Base-by-base conservation (phyloP, 306 rosid genomes). In the Ammopiptanthus mongolicus region DNA sequence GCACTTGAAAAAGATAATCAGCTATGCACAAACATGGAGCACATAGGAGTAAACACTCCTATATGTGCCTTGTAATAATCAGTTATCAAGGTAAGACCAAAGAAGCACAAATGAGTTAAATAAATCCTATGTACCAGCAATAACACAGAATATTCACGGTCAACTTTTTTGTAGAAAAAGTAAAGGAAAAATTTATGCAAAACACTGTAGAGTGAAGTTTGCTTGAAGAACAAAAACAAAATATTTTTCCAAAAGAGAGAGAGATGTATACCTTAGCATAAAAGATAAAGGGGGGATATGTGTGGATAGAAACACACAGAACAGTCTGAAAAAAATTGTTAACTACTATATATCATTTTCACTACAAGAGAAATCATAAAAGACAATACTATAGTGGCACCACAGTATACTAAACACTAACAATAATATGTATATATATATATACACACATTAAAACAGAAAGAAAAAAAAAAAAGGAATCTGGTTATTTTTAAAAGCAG, bases 1-100 rank as follows among this genome's bases (percentile, higher is more conserved):
- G 85, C 86, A 86, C 75, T 77, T 57, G 75, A 81, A 71, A 80
- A 86, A 79, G 52, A 73, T 60, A 36, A 71, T 68, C 63, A 78
- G 74, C 83, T 66, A 62, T 78, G 80, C 81, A 81, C 37, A 69
- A 75, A 44, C 18, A 73, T 63, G 36, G 12, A 61, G 75, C 60
- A 78, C 53, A 80, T 71, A 69, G 29, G 10, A 42, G 34, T 53
- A 73, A 76, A 28, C 71, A 70, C 79, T 83, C 79, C 31, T 68
- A 46, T 66, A 22, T 64, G 56, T 67, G 73, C 83, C 82, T 55
- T 73, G 59, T 48, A 69, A 63, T 77, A 78, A 80, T 52, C 33
- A 83, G 29, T 53, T 80, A 74, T n/a, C 52, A 58, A 44, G 31
- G 60, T 53, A 39, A 64, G 65, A 59, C 53, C 50, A 69, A 19